A percentile compares a stretch with the other conserved stretches of the same genome.
Conservation (phyloP, 2,329 filamentous ascomycete genomes). For the Graphiopsis chlorocephala region DNA sequence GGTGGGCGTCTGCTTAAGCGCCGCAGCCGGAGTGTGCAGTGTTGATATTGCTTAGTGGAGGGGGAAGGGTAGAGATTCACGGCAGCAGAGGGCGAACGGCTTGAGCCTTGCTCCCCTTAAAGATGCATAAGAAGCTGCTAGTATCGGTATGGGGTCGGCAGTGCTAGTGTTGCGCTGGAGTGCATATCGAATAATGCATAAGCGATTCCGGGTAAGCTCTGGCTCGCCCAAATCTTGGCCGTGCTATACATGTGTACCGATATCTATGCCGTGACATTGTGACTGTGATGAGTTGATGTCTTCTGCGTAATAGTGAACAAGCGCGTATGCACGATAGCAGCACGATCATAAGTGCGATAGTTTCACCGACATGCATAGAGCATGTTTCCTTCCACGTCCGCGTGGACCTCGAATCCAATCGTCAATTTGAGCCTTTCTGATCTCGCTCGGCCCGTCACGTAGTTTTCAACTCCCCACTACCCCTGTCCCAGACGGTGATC, state of each 20-base stretch:
- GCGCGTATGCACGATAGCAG: not conserved
- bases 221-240: not conserved
- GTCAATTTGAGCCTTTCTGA: not conserved
- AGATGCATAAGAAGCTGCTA: not conserved
- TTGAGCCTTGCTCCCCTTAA: not conserved
- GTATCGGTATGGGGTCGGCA: conserved; percentile 6
- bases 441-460: conserved; percentile 5
- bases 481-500: conserved; percentile 9
- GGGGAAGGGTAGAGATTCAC: not conserved
- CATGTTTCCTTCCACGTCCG: not conserved
- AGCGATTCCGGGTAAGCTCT: conserved; percentile 3
- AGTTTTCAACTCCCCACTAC: not conserved
- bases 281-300: not conserved
- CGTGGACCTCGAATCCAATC: not conserved
- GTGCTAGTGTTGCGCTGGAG: not conserved
- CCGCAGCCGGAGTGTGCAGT: not conserved
- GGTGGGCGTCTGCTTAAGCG: not conserved
- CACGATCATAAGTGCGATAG: not conserved
- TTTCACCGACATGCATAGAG: not conserved
- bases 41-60: not conserved
- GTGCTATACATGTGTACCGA: not conserved
- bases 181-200: not conserved
- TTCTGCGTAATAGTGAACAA: not conserved
- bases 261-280: not conserved
- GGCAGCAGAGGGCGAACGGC: not conserved